phyloP scores from a whole-genome alignment of 2,329 filamentous ascomycete genomes.

The Ceratocystis diversiconidia region DNA sequence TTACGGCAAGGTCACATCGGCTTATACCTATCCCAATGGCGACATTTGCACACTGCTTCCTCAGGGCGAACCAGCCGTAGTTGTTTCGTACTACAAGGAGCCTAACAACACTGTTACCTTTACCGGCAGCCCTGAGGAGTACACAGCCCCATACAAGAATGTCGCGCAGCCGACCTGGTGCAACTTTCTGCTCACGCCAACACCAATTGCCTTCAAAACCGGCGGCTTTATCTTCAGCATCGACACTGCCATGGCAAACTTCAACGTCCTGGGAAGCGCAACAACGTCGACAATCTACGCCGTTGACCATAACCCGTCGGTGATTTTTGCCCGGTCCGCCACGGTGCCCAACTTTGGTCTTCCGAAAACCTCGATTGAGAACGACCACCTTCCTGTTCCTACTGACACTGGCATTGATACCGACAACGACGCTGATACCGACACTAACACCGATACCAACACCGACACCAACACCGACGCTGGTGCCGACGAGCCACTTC shows the following conservation, averaged over 20 bases:
- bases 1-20: neutral
- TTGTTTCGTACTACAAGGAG: constrained; percentile 34
- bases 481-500: neutral
- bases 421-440: too few species aligned
- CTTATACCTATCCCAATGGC: constrained; percentile 15
- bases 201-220: constrained; percentile 9
- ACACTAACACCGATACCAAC: too few species aligned
- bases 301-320: constrained; percentile 41
- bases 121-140: constrained; percentile 31
- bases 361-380: neutral
- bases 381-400: constrained; percentile 10
- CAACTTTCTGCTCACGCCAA: constrained; percentile 18
- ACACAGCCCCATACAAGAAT: constrained; percentile 33
- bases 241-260: constrained; percentile 2
- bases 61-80: constrained; percentile 25
- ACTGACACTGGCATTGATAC: neutral
- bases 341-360: constrained; percentile 29
- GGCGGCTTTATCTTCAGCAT: constrained; percentile 17
- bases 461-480: too few species aligned
- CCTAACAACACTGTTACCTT: constrained; percentile 32
- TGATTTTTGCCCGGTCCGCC: constrained; percentile 29
- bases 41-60: constrained; percentile 25
- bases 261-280: constrained; percentile 19
- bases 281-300: constrained; percentile 34
- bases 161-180: constrained; percentile 31